Evolutionary conservation across 2,329 filamentous ascomycete species (phyloP), one percentile per base, ranked within the genome.

Genomic region (Claviceps pazoutovae): DNA sequence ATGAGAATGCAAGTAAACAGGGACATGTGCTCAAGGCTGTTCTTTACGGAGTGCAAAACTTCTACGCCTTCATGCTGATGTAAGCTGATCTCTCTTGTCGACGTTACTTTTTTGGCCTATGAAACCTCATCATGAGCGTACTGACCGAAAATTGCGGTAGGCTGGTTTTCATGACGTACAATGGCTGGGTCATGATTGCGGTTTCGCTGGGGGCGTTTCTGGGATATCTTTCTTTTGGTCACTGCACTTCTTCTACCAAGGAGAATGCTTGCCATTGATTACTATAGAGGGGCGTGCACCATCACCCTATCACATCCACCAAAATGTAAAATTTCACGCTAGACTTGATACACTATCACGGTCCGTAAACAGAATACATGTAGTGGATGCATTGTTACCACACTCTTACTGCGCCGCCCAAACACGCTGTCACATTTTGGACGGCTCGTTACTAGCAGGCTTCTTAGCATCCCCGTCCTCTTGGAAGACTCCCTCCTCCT

Each of bases 101-200:
- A 5, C 26, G 4, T 14, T 30, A 9, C 8, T 43, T 23, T 43
- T 14, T 14, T 41, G 39, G 26, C 8, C 26, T 9, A 30, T 30
- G 26, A 30, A 30, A 30, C 26, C 26, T 30, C 26, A 30, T 30
- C 26, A 30, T 30, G 26, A 30, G 26, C 26, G 26, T 30, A 30
- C 26, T 30, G 26, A 30, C 26, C 8, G 8, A 36, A 9, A 9
- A 8, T 11, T 37, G 17, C 6, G 23, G 13, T 38, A 97, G 91
- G 93, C 75, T 98, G 55, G 71, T 98, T 21, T 98, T 98, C 70
- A 98, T 98, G 93, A 98, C 93, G n/a, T 98, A 98, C 71, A 98
- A 98, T 62, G 93, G 93, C 52, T 95, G 87, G 83, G 83, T 98
- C 59, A 98, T 98, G 93, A 69, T 95, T 58, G 80, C 91, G 3